Evolutionary conservation across 352 stramenopile species (phyloP), one percentile per base, ranked within the genome.

Genomic region (Pythium apleroticum): DNA sequence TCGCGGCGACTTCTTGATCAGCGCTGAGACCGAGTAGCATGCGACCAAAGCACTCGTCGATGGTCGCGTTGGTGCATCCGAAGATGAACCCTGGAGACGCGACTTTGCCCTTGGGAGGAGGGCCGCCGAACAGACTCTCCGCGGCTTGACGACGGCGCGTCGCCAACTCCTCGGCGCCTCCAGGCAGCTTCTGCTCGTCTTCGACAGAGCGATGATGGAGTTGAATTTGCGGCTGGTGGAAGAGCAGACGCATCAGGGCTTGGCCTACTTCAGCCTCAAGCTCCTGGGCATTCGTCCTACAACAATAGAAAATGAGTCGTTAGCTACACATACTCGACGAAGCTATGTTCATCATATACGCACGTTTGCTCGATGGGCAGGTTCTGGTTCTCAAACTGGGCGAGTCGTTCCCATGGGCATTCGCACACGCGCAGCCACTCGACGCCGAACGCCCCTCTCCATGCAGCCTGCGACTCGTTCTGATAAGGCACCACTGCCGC

Each of bases 371-470:
- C 69, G 30, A 91, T 71, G 43, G 69, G 52, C 9, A 92, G 50
- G 9, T 80, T 71, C 59, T 91, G 87, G 66, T 91, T 86, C 33
- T 91, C 86, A 55, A 86, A 89, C 43, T 89, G 73, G 4, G 75
- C 71, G 7, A 94, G 71, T 3, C 83, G 81, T n/a, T 93, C 81
- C 82, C 85, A 96, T 9, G 88, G 88, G 70, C 86, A 94, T 56
- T 96, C 86, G 46, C 86, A 95, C 19, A 92, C 91, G n/a, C 84
- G 81, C 28, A 96, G 72, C 88, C 88, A 96, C 35, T 95, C 84
- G 52, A 96, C 68, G 25, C 70, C 66, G 69, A 96, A 94, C 0
- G 74, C 72, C 1, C 82, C 82, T 3, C 71, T 60, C 88, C 88
- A 96, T 46, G 76, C 55, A 0, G 46, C 50, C 59, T 84, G 80